Base-by-base conservation (phyloP, 495 filamentous ascomycete genomes). In the Tuber umbilicatum region DNA sequence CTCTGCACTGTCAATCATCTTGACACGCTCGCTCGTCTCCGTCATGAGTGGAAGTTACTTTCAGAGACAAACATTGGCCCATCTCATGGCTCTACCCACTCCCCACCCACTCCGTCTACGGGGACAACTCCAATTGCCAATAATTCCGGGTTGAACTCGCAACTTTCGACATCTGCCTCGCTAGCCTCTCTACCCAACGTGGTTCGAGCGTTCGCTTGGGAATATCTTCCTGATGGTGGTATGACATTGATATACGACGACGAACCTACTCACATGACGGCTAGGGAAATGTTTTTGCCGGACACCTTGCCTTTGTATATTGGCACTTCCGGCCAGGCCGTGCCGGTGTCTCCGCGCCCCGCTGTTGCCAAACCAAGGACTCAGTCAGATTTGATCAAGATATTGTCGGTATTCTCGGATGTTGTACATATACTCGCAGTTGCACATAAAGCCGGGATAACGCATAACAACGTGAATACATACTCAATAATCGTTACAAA, bases 31-130 rank as follows among this genome's bases (percentile, higher is more conserved):
- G 81, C 81, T 69, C 81, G 81, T 31, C 81, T 82, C 27, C 80
- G 80, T 35, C 75, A 81, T 68, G 81, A 82, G 72, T 82, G 81
- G 81, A 82, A 82, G 67, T 64, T 82, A 41, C 74, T 82, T 69
- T 82, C 81, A 10, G 78, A 81, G 12, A 71, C 60, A 68, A 72
- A 9, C 39, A 2, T n/a, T 40, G 19, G 47, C 21, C 72, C 73
- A 5, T 74, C 78, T 2, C 74, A 47, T 41, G 76, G 69, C 45
- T 64, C 69, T 23, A 14, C 38, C 14, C 45, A 76, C 21, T 80
- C 78, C 12, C 78, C 73, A 42, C 70, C 45, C 50, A 50, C 78
- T 23, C 47, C 77, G 6, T 7, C 41, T n/a, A 68, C 39, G 21
- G 76, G 74, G 42, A 39, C 19, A 43, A 68, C 72, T 17, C 55